phyloP scores from a whole-genome alignment of 2,329 filamentous ascomycete genomes.

The Paraphaeosphaeria minitans region DNA sequence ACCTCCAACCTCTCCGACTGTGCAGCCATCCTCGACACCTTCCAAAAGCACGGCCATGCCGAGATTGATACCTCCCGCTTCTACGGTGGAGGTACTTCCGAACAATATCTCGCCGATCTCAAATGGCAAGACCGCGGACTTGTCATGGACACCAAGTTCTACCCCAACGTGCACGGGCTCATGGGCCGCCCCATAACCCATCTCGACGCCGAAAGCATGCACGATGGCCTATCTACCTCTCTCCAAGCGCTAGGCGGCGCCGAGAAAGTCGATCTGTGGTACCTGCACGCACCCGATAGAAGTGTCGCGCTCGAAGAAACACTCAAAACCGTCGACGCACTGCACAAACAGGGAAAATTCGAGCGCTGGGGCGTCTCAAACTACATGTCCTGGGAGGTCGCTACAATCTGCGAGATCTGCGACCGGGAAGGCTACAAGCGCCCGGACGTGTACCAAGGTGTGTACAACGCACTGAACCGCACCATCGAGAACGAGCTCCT shows the following conservation, averaged over 20 bases:
- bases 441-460: conserved; percentile 54
- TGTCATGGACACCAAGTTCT: conserved; percentile 9
- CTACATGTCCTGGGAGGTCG: conserved; percentile 51
- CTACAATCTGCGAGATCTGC: conserved; percentile 55
- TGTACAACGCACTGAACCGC: conserved; percentile 29
- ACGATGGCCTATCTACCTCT: conserved; percentile 42
- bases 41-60: conserved; percentile 37
- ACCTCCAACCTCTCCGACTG: conserved; percentile 22
- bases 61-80: conserved; percentile 48
- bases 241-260: conserved; percentile 44
- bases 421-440: conserved; percentile 48
- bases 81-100: conserved; percentile 45
- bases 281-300: conserved; percentile 55
- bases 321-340: conserved; percentile 53
- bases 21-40: conserved; percentile 35
- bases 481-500: conserved; percentile 27
- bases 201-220: conserved; percentile 42
- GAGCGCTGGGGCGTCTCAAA: conserved; percentile 54
- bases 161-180: conserved; percentile 18
- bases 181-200: conserved; percentile 25
- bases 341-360: conserved; percentile 55
- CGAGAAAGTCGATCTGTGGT: conserved; percentile 49
- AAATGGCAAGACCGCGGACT: conserved; percentile 8
- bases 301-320: conserved; percentile 52
- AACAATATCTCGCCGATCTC: conserved; percentile 20